Conservation (phyloP, 306 rosid genomes). For the Lathyrus tuberosus region DNA sequence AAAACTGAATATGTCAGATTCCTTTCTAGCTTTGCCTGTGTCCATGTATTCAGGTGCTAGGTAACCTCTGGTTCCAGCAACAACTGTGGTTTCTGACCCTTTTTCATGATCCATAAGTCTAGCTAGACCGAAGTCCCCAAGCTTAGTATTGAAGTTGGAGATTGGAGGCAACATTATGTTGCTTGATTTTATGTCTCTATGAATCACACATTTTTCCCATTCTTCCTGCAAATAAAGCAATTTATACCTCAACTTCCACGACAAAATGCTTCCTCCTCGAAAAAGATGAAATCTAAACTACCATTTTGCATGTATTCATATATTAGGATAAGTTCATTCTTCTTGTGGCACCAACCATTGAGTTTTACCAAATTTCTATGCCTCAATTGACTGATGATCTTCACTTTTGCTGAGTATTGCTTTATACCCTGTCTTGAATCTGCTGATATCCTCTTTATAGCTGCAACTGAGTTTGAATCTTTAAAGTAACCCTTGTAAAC, state of each 20-base stretch:
- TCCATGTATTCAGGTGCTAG: conserved; percentile 39
- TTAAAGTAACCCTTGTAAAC: conserved; percentile 37
- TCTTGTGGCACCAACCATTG: conserved; percentile 45
- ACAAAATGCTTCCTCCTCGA: neutral
- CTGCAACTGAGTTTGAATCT: conserved; percentile 12
- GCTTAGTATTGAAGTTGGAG: conserved; percentile 39
- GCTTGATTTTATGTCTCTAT: conserved; percentile 46
- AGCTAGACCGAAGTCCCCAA: conserved; percentile 46
- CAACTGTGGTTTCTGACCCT: conserved; percentile 22
- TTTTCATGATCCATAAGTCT: conserved; percentile 33
- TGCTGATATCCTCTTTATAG: conserved; percentile 40
- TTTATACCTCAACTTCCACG: conserved; percentile 38
- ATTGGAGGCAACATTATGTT: conserved; percentile 36
- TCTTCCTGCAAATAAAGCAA: conserved; percentile 42
- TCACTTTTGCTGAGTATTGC: conserved; percentile 34
- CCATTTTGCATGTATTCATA: conserved; percentile 45
- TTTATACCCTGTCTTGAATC: conserved; percentile 34
- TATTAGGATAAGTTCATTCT: conserved; percentile 27
- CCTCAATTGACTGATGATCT: conserved; percentile 43
- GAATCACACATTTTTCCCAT: conserved; percentile 43
- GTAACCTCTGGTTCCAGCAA: conserved; percentile 43
- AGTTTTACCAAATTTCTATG: conserved; percentile 46
- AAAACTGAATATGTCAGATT: conserved; percentile 45
- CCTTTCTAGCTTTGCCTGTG: conserved; percentile 27
- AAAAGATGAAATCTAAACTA: conserved; percentile 41